Percentiles rank a stretch among this genome's conserved stretches.
Evolutionary conservation across 768 basidiomycete species (phyloP).

Genomic region (Pisolithus sp.): DNA sequence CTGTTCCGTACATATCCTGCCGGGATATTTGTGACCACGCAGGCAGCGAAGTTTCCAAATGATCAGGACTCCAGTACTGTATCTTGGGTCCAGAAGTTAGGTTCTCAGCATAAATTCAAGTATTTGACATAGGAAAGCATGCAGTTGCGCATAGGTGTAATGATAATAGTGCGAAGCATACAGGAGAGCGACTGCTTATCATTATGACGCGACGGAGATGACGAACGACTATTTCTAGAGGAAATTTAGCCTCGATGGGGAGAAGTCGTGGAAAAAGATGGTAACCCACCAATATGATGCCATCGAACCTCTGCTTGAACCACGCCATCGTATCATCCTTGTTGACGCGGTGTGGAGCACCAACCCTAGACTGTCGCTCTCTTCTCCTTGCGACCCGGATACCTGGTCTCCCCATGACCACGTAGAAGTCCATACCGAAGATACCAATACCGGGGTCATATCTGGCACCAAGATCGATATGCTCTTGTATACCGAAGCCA

Average conservation of each 20-base stretch:
- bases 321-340: constrained; percentile 96
- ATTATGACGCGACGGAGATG: neutral
- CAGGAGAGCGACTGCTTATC: constrained; percentile 4
- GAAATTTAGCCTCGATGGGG: neutral
- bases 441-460: constrained; percentile 99
- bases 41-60: no score
- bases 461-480: constrained; percentile 97
- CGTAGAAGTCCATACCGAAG: constrained; percentile 99
- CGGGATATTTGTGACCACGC: no score
- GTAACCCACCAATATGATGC: constrained; percentile 80
- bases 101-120: neutral
- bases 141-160: constrained; percentile 18
- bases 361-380: constrained; percentile 81
- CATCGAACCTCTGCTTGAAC: constrained; percentile 99
- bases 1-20: no score
- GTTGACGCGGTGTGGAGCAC: constrained; percentile 84
- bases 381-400: constrained; percentile 87
- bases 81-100: constrained; percentile 4
- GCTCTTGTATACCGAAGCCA: constrained; percentile 98
- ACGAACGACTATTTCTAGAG: constrained; percentile 17
- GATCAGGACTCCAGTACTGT: no score
- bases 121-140: constrained; percentile 19
- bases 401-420: constrained; percentile 96
- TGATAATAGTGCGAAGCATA: constrained; percentile 23
- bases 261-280: neutral